phyloP scores from a whole-genome alignment of 163 green algal species.

The Chloroidium sp. region DNA sequence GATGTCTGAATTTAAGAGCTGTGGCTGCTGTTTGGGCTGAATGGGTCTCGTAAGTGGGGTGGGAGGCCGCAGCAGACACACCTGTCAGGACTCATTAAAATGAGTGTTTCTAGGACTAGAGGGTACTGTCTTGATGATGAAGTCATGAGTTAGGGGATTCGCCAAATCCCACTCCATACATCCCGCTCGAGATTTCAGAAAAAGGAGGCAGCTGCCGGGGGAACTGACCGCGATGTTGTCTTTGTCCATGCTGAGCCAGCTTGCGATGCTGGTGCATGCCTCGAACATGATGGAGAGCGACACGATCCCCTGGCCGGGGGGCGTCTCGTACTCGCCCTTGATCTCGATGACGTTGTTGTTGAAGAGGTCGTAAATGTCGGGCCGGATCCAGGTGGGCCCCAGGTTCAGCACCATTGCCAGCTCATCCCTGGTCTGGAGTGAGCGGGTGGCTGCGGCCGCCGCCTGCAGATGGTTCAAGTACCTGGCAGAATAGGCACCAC shows the following conservation, averaged over 20 bases:
- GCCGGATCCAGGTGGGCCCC: constrained; percentile 22
- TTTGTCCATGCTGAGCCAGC: constrained; percentile 21
- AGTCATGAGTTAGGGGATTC: no score
- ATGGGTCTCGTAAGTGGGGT: no score
- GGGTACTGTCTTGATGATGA: no score
- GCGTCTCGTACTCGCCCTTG: constrained; percentile 41
- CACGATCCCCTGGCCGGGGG: constrained; percentile 39
- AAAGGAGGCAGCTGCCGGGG: background rate
- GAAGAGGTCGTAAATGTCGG: constrained; percentile 28
- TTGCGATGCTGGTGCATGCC: constrained; percentile 24
- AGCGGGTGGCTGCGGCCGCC: constrained; percentile 10
- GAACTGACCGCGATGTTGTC: constrained; percentile 21
- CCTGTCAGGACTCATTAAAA: no score
- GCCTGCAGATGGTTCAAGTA: constrained; percentile 29
- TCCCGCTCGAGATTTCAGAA: no score
- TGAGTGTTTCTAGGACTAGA: no score
- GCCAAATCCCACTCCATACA: no score
- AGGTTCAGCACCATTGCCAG: constrained; percentile 35
- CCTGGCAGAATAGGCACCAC: background rate
- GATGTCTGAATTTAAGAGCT: background rate
- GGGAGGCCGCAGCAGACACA: no score
- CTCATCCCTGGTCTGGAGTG: background rate
- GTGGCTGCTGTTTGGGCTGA: no score
- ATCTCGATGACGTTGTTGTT: constrained; percentile 31
- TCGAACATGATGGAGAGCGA: constrained; percentile 36